These are phyloP conservation scores for Dendrobium huoshanense DNA, from an alignment of 106 monocot species.

Conservation along the genomic window DNA sequence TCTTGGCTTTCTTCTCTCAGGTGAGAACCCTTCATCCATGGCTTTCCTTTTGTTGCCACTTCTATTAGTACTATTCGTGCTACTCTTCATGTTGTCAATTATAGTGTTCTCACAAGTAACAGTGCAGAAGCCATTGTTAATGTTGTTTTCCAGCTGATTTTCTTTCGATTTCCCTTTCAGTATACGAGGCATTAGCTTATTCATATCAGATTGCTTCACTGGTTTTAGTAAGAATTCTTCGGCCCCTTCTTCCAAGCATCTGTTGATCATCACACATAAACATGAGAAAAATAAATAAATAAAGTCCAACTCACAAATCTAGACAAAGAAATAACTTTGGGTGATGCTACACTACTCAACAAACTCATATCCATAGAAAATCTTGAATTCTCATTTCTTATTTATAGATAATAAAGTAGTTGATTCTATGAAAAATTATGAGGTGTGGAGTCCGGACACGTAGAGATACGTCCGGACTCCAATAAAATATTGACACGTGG, in stretches of 20 bases:
- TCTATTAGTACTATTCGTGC: neutral
- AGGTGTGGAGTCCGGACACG: too few relatives aligned
- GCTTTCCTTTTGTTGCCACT: constrained; percentile 42
- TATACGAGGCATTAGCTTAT: constrained; percentile 63
- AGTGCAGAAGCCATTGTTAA: neutral
- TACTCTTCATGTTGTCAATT: too few relatives aligned
- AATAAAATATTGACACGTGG: too few relatives aligned
- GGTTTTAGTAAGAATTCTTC: constrained; percentile 95
- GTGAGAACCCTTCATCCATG: constrained; percentile 43
- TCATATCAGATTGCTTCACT: constrained; percentile 76
- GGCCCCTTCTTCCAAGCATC: constrained; percentile 89
- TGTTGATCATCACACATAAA: constrained; percentile 8
- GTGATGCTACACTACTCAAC: too few relatives aligned
- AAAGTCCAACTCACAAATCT: too few relatives aligned
- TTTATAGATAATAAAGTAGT: too few relatives aligned
- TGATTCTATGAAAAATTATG: too few relatives aligned
- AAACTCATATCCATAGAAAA: too few relatives aligned
- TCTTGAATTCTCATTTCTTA: too few relatives aligned
- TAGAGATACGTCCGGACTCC: too few relatives aligned
- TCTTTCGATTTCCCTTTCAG: constrained; percentile 57
- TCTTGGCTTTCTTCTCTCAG: constrained; percentile 74
- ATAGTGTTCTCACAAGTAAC: constrained; percentile 11
- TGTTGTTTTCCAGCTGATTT: constrained; percentile 10
- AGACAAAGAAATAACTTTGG: too few relatives aligned
- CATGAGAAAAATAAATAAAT: too few relatives aligned